These are phyloP conservation scores for Petunia axillaris DNA, from an alignment of 257 asterid genomes.

Conservation along the genomic window DNA sequence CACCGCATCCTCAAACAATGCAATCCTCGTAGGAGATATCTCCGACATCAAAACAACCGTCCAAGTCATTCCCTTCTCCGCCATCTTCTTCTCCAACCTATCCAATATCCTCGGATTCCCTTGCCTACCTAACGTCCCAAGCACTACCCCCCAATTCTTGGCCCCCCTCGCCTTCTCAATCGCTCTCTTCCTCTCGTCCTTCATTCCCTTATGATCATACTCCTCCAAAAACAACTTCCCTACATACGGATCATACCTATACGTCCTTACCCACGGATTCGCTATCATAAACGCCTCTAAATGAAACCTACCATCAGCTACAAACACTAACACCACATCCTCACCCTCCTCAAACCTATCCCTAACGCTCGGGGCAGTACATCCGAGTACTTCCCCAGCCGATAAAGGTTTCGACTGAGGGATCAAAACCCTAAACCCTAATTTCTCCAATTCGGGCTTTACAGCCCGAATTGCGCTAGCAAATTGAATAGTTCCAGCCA, in stretches of 20 bases:
- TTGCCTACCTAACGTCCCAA: constrained; percentile 95
- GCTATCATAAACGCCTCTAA: constrained; percentile 98
- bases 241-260: constrained; percentile 80
- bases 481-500: constrained; percentile 95
- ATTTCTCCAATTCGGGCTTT: constrained; percentile 75
- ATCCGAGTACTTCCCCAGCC: constrained; percentile 94
- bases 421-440: constrained; percentile 79
- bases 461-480: constrained; percentile 80
- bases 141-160: constrained; percentile 79
- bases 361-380: constrained; percentile 86
- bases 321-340: constrained; percentile 67
- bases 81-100: constrained; percentile 84
- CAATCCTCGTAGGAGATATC: constrained; percentile 79
- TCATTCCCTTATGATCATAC: constrained; percentile 90
- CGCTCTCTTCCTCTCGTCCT: constrained; percentile 75
- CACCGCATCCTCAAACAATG: constrained; percentile 79
- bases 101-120: constrained; percentile 75
- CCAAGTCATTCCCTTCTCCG: constrained; percentile 71
- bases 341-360: constrained; percentile 33
- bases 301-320: constrained; percentile 96
- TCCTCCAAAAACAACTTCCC: constrained; percentile 92
- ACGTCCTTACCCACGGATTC: constrained; percentile 70
- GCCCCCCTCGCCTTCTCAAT: constrained; percentile 74
- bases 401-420: constrained; percentile 96
- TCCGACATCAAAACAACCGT: constrained; percentile 91